Evolutionary conservation across 768 basidiomycete species (phyloP), one percentile per base, ranked within the genome.

Genomic region (Phylloporus rhodoxanthus): DNA sequence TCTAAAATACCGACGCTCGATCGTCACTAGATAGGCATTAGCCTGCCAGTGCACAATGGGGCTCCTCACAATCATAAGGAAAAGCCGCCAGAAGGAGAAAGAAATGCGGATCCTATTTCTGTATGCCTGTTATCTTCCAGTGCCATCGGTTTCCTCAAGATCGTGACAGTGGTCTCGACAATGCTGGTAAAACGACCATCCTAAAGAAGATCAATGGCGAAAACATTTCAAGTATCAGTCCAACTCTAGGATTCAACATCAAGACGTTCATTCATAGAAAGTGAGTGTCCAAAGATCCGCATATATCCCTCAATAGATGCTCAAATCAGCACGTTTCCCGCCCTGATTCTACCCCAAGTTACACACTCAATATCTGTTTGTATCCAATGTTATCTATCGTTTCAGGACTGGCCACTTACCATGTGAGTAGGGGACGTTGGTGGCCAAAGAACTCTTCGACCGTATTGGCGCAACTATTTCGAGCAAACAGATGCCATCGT

Each of bases 381-480:
- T 63, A 39, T 45, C 36, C 30, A 47, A 36, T 43, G 11, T 34
- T 23, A 26, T 37, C 13, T 38, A 36, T 47, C 52, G 10, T 46
- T 47, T 11, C 19, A 23, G 8, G 42, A 85, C 84, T 90, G 60
- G 85, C 82, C 51, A 90, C 90, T 66, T 83, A 93, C 41, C 89
- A 85, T 89, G 63, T 28, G 47, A 47, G 50, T 59, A 97, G 94
- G 95, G 96, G 96, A 99, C 66, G 92, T 98, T 30, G 96, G 96
- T 30, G 95, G 96, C 20, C 96, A 99, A 68, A 82, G 86, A 50
- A 94, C 91, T 0, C 82, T 99, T 45, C 80, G 96, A 26, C 95
- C 96, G 7, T 98, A 98, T 68, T 99, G 96, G 96, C 76, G 91
- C 21, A 99, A 98, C 68, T 98, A 98, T 71, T 98, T 98, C 58